phyloP scores from a whole-genome alignment of 148 eudicot species.

The Fagopyrum tataricum region DNA sequence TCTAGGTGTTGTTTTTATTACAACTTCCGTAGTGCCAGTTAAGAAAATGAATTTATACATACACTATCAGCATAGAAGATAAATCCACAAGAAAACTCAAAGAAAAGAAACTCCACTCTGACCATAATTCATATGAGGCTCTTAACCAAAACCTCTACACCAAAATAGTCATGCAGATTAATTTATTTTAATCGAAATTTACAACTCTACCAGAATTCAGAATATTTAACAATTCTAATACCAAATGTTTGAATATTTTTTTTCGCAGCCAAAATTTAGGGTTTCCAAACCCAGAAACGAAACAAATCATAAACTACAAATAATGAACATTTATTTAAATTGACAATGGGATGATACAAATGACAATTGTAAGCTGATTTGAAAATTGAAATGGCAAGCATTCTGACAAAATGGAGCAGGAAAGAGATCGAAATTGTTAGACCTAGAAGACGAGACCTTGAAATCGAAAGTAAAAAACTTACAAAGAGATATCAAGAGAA shows the following conservation, averaged over 20 bases:
- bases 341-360: not conserved
- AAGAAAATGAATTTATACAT: not conserved
- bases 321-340: not conserved
- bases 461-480: not conserved
- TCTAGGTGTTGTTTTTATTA: not conserved
- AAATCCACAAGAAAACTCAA: not conserved
- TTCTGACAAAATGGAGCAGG: not conserved
- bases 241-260: not conserved
- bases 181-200: no score
- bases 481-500: not conserved
- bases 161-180: not conserved
- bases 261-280: not conserved
- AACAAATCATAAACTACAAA: not conserved
- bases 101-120: not conserved
- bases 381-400: not conserved
- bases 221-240: not conserved
- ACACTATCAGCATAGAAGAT: not conserved
- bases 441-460: not conserved
- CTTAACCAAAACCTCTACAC: not conserved
- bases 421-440: not conserved
- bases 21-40: not conserved
- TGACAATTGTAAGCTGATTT: not conserved
- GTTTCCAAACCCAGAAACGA: not conserved
- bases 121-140: not conserved
- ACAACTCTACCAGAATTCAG: not conserved